A percentile compares a stretch with the other conserved stretches of the same genome.
phyloP scores from a whole-genome alignment of 2,329 filamentous ascomycete species.

The Xylaria sp. region DNA sequence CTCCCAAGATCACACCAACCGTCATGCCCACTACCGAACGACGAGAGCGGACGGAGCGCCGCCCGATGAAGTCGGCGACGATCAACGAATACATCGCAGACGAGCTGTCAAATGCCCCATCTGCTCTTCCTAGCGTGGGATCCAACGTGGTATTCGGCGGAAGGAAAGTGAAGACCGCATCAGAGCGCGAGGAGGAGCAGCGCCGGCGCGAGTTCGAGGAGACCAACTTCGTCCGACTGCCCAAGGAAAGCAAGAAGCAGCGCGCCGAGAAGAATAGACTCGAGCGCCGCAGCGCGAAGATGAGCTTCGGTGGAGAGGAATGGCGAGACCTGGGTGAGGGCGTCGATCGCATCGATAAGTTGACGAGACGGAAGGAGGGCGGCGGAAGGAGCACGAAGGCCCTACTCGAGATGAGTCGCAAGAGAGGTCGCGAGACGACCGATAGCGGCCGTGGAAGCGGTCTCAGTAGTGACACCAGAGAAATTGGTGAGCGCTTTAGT shows the following conservation, averaged over 20 bases:
- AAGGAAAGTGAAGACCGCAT: conserved; percentile 78
- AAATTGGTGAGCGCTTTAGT: conserved; percentile 79
- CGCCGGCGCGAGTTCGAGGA: conserved; percentile 91
- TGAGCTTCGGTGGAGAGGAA: conserved; percentile 90
- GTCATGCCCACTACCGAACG: conserved; percentile 78
- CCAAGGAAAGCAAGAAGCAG: conserved; percentile 89
- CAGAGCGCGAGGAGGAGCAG: conserved; percentile 79
- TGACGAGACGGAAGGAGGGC: conserved; percentile 76
- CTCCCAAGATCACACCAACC: conserved; percentile 87
- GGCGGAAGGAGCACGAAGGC: conserved; percentile 66
- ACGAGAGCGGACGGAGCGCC: conserved; percentile 69
- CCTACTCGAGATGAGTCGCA: conserved; percentile 84
- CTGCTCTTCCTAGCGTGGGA: conserved; percentile 89
- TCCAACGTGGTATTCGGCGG: conserved; percentile 86
- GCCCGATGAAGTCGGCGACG: conserved; percentile 78
- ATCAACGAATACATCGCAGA: conserved; percentile 91
- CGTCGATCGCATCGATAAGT: conserved; percentile 83
- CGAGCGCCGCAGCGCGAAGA: conserved; percentile 60
- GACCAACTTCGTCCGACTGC: conserved; percentile 87
- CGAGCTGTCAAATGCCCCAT: conserved; percentile 83
- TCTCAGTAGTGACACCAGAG: conserved; percentile 53
- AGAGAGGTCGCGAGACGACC: conserved; percentile 73
- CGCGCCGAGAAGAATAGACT: conserved; percentile 69
- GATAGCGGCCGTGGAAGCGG: conserved; percentile 77
- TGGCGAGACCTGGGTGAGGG: conserved; percentile 88